Evolutionary conservation across 306 rosid species (phyloP).

Genomic region (Vigna reflexopilosa): DNA sequence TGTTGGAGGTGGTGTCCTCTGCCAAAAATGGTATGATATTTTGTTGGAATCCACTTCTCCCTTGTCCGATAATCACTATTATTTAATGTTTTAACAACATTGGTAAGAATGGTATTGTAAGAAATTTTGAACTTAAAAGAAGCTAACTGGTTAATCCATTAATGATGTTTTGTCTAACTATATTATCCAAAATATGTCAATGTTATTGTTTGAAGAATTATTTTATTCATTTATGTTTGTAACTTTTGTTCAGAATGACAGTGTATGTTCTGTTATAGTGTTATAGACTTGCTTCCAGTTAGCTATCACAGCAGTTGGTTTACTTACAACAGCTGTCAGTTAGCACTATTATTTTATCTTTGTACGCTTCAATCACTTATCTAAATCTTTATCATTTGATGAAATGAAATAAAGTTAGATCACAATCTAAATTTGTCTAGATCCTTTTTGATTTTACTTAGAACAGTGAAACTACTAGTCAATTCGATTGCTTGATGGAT

Average conservation of each 20-base stretch:
- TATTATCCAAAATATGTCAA: constrained; percentile 14
- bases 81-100: not conserved
- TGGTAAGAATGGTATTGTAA: not conserved
- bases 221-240: constrained; percentile 11
- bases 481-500: not conserved
- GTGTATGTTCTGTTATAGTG: not conserved
- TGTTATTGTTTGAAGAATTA: constrained; percentile 29
- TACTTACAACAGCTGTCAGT: not conserved
- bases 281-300: not conserved
- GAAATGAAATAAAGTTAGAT: not conserved
- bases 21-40: not conserved
- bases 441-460: not conserved
- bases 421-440: not conserved
- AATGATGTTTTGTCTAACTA: constrained; percentile 25
- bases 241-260: constrained; percentile 27
- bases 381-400: not conserved
- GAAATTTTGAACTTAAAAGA: constrained; percentile 10
- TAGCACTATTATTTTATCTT: not conserved
- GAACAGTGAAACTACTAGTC: constrained; percentile 11
- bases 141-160: not conserved
- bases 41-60: not conserved
- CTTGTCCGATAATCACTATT: not conserved
- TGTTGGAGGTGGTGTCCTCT: not conserved
- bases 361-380: not conserved
- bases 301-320: not conserved